These are phyloP conservation scores for Mycena citricolor DNA, from an alignment of 1,284 basidiomycete species.

Conservation along the genomic window DNA sequence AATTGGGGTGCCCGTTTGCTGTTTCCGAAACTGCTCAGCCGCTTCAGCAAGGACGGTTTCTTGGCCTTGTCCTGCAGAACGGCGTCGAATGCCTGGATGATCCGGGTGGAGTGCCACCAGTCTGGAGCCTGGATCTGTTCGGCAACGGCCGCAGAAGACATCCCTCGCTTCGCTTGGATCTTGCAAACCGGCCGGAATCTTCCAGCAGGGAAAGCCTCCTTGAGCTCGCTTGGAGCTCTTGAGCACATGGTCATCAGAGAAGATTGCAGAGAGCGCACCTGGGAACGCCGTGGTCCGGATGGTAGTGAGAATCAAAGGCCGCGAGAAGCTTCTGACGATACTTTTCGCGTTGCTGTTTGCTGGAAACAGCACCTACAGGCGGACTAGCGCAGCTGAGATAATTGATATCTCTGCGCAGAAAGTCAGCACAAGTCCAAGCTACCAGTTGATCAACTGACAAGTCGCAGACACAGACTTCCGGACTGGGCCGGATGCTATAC, in stretches of 20 bases:
- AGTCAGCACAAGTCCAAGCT: conserved; percentile 7
- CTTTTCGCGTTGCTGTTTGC: conserved; percentile 82
- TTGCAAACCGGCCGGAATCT: conserved; percentile 82
- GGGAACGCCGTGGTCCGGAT: conserved; percentile 79
- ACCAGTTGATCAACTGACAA: conserved; percentile 54
- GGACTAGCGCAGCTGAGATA: conserved; percentile 81
- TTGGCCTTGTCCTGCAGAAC: conserved; percentile 90
- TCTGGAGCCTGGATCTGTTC: conserved; percentile 84
- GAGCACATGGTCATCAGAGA: conserved; percentile 9
- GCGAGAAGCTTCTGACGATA: conserved; percentile 74
- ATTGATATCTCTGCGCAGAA: conserved; percentile 76
- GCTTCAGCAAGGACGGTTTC: conserved; percentile 85
- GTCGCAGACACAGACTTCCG: conserved; percentile 90
- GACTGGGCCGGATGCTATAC: conserved; percentile 70
- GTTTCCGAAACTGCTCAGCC: conserved; percentile 74
- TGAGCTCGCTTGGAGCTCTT: conserved; percentile 71
- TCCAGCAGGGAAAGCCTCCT: conserved; percentile 92
- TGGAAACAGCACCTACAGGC: conserved; percentile 77
- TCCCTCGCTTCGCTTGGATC: conserved; percentile 79
- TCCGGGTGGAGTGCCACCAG: conserved; percentile 91
- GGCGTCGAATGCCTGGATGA: conserved; percentile 86
- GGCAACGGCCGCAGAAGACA: conserved; percentile 76
- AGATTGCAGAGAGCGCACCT: conserved; percentile 44
- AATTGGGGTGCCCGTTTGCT: conserved; percentile 74
- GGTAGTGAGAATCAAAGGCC: conserved; percentile 83